Evolutionary conservation across 352 stramenopile genomes (phyloP), one percentile per base, ranked within the genome.

Genomic region (Phytophthora citricola): DNA sequence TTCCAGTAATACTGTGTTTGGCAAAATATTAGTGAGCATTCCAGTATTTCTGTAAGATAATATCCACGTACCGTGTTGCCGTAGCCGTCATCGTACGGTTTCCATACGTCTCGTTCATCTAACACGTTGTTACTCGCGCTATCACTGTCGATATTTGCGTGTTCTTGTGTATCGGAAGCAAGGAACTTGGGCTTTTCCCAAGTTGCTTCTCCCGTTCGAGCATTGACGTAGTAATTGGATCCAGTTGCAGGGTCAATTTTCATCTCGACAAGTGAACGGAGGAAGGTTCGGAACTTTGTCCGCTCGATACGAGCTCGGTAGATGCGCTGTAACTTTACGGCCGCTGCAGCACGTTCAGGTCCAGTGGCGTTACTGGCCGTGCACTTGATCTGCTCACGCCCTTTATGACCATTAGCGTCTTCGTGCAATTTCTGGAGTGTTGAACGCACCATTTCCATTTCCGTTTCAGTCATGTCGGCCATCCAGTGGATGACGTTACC

Each of bases 1-100:
- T 92, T 92, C 79, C 80, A 92, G 57, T 85, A 92, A 26, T 90
- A 91, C 83, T 92, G 53, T 40, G 12, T 14, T 5, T n/a, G 24
- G 8, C 20, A 54, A 45, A 46, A n/a, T 7, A 24, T 63, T 15
- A 15, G 4, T 14, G 10, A 36, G 4, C 3, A 12, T 36, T 36
- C 31, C 8, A 36, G 29, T 34, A 34, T 26, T 26, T 26, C 29
- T 34, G 29, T 34, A 11, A 36, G 9, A 12, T 36, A 36, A 36
- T 36, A 36, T 14, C 10, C 8, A 4, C 66, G 55, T 62, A 89
- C 83, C 72, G 73, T 87, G 57, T 92, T 89, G 34, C 81, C 79
- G 55, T 79, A 67, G 29, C 71, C 83, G 20, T 92, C 81, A 24
- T 90, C 78, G 58, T 79, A 87, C 4, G 74, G 54, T 51, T 90